Evolutionary conservation across 2,329 filamentous ascomycete species (phyloP).

Genomic region (Onygenales sp.): DNA sequence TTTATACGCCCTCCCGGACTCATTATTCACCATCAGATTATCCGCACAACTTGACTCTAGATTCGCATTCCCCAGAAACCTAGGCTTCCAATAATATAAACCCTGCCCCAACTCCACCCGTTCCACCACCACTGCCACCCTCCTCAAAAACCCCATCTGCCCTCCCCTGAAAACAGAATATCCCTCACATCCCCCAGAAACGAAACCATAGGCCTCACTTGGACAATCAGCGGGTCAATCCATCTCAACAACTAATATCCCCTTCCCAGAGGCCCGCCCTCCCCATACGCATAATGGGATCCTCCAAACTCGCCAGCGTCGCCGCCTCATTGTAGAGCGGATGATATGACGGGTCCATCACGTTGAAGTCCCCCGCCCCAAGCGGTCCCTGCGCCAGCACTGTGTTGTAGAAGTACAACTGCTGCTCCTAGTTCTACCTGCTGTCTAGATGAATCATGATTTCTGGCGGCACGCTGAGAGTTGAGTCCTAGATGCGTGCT

Average conservation of each 20-base stretch:
- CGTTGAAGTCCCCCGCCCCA: slow-evolving; percentile 50
- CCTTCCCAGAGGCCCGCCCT: slow-evolving; percentile 52
- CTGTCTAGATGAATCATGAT: slow-evolving; percentile 70
- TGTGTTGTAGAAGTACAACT: slow-evolving; percentile 56
- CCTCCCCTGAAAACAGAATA: slow-evolving; percentile 54
- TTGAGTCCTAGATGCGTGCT: slow-evolving; percentile 55
- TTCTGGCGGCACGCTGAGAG: slow-evolving; percentile 47
- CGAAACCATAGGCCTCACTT: slow-evolving; percentile 48
- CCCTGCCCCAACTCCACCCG: slow-evolving; percentile 47
- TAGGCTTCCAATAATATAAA: slow-evolving; percentile 66
- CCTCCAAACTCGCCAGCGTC: slow-evolving; percentile 48
- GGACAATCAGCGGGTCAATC: slow-evolving; percentile 61
- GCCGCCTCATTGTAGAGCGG: slow-evolving; percentile 58
- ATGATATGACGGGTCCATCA: slow-evolving; percentile 65
- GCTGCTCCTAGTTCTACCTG: slow-evolving; percentile 61
- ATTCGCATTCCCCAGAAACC: slow-evolving; percentile 56
- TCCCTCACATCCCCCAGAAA: slow-evolving; percentile 52
- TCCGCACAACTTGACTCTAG: slow-evolving; percentile 57
- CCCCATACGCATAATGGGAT: slow-evolving; percentile 50
- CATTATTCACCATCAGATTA: slow-evolving; percentile 53
- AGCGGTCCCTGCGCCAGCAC: slow-evolving; percentile 46
- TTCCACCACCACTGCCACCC: slow-evolving; percentile 48
- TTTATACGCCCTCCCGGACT: slow-evolving; percentile 44
- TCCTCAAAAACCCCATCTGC: slow-evolving; percentile 52
- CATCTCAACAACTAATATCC: slow-evolving; percentile 59